Percentiles rank a stretch among this genome's conserved stretches.
These are phyloP conservation scores for Colletotrichum aenigma DNA, from an alignment of 2,329 filamentous ascomycete genomes.

Conservation along the genomic window DNA sequence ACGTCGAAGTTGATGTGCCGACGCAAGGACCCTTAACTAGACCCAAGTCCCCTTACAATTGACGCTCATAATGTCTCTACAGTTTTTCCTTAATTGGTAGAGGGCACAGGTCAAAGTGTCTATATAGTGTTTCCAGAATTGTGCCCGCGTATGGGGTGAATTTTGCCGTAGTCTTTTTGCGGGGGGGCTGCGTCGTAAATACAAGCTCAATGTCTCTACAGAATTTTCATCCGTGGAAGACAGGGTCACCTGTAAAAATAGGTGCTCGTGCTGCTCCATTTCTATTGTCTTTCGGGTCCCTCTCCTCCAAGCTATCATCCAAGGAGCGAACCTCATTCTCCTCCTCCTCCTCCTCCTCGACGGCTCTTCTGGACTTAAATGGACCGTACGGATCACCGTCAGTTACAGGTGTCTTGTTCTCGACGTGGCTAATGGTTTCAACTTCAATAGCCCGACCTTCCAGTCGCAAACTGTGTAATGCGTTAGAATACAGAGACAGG, in stretches of 20 bases:
- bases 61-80: too few species aligned
- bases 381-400: neutral
- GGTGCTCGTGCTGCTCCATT: neutral
- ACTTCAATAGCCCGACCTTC: neutral
- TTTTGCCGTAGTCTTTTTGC: too few species aligned
- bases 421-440: neutral
- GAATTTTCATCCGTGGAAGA: too few species aligned
- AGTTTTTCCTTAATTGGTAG: too few species aligned
- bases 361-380: neutral
- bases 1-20: too few species aligned
- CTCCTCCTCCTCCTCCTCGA: neutral
- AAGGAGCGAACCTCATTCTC: neutral
- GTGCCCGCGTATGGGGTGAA: too few species aligned
- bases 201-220: neutral
- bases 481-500: neutral
- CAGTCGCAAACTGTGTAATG: neutral
- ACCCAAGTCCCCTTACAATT: too few species aligned
- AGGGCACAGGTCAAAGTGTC: too few species aligned
- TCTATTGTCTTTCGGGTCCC: neutral
- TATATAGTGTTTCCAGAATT: too few species aligned
- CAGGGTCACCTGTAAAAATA: too few species aligned
- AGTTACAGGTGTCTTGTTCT: neutral
- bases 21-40: too few species aligned
- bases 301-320: neutral
- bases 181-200: neutral